A percentile compares a stretch with the other conserved stretches of the same genome.
Conservation (phyloP, 106 monocot genomes). For the Allium sativum region DNA sequence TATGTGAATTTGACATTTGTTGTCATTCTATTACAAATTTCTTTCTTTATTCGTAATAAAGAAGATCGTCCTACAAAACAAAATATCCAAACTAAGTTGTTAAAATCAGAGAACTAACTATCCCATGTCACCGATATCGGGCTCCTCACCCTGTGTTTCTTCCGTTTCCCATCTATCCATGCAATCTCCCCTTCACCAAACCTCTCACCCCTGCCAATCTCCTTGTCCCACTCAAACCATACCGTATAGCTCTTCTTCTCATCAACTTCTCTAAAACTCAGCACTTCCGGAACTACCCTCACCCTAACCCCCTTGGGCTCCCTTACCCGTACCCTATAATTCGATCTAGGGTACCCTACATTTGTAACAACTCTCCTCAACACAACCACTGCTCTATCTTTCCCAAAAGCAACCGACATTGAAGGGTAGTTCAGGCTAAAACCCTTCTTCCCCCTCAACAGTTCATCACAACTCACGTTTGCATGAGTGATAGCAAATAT, state of each 20-base stretch:
- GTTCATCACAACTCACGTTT: conserved; percentile 34
- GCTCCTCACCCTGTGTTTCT: conserved; percentile 56
- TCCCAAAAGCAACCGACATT: conserved; percentile 47
- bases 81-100: too few species aligned
- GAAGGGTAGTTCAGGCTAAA: conserved; percentile 90
- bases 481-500: conserved; percentile 57
- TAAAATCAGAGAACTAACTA: too few species aligned
- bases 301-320: conserved; percentile 38
- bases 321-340: conserved; percentile 28
- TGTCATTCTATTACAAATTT: too few species aligned
- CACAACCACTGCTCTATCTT: conserved; percentile 16
- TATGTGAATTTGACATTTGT: too few species aligned
- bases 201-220: conserved; percentile 2
- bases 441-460: conserved; percentile 12
- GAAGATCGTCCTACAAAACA: too few species aligned
- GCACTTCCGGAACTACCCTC: conserved; percentile 34
- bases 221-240: conserved; percentile 33
- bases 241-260: conserved; percentile 51
- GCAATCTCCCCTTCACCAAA: conserved; percentile 48
- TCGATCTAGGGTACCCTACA: conserved; percentile 49
- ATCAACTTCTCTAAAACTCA: conserved; percentile 27
- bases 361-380: conserved; percentile 44
- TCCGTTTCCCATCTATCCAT: conserved; percentile 22
- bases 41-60: too few species aligned
- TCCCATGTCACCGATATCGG: conserved; percentile 62